A percentile compares a stretch with the other conserved stretches of the same genome.
These are phyloP conservation scores for Drechslerella dactyloides DNA, from an alignment of 2,329 filamentous ascomycete species.

Conservation along the genomic window DNA sequence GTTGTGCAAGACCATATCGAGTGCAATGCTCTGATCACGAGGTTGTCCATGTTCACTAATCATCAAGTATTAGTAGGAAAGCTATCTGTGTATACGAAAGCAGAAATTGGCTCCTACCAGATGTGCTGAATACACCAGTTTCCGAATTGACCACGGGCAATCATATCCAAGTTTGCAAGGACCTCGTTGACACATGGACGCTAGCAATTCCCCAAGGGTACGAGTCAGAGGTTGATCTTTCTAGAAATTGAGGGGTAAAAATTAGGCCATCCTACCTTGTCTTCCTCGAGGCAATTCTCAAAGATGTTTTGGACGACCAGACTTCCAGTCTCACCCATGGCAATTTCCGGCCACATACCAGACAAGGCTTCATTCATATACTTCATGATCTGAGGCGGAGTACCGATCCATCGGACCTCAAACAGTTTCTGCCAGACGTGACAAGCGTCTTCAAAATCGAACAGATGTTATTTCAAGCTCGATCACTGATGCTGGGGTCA, in stretches of 20 bases:
- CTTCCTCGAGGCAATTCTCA: conserved; percentile 97
- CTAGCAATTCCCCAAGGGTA: conserved; percentile 61
- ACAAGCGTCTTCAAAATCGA: conserved; percentile 69
- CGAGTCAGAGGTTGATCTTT: conserved; percentile 47
- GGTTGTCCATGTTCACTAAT: conserved; percentile 80
- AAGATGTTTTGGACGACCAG: conserved; percentile 99
- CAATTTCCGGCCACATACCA: conserved; percentile 99
- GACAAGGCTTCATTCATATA: conserved; percentile 93
- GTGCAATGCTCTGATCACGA: conserved; percentile 86
- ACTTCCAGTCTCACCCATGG: conserved; percentile 94
- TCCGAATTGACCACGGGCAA: conserved; percentile 95
- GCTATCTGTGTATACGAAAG: background rate
- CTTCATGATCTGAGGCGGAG: conserved; percentile 96
- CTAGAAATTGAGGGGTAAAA: background rate
- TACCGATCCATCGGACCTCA: conserved; percentile 92
- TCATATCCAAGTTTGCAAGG: conserved; percentile 89
- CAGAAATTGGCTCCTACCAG: conserved; percentile 62
- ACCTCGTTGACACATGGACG: conserved; percentile 97
- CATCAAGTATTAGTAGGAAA: background rate
- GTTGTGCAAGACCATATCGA: conserved; percentile 93
- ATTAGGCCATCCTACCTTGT: conserved; percentile 70
- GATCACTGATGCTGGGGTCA: background rate
- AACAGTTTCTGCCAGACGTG: conserved; percentile 99
- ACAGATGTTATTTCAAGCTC: conserved; percentile 3
- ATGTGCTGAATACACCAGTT: conserved; percentile 99